Conservation (phyloP, 208 protist species). For the Leishmania braziliensis region DNA sequence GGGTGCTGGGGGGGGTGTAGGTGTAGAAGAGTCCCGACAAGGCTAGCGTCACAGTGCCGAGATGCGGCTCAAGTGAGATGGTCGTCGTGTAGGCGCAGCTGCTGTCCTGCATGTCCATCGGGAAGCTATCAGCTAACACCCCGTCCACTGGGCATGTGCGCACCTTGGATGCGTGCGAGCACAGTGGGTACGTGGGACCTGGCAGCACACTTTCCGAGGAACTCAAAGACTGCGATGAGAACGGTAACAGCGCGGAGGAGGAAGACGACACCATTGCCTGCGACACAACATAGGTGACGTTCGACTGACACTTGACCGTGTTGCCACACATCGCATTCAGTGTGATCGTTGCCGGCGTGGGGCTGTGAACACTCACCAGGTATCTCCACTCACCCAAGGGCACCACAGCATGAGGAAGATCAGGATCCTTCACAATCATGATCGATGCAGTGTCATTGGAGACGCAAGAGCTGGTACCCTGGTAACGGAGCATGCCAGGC, state of each 20-base stretch:
- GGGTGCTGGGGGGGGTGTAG: constrained; percentile 20
- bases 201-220: background rate
- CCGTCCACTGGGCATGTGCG: constrained; percentile 26
- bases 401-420: constrained; percentile 23
- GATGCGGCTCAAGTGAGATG: constrained; percentile 18
- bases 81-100: constrained; percentile 35
- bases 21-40: constrained; percentile 21
- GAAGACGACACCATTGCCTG: background rate
- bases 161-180: constrained; percentile 26
- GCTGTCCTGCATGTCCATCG: constrained; percentile 34
- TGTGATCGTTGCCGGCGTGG: constrained; percentile 31
- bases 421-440: constrained; percentile 17
- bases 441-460: constrained; percentile 9
- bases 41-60: constrained; percentile 29
- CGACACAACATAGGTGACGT: background rate
- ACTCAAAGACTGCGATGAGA: background rate
- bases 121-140: constrained; percentile 23
- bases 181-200: constrained; percentile 11
- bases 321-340: constrained; percentile 42
- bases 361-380: constrained; percentile 26
- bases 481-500: constrained; percentile 7
- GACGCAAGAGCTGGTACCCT: constrained; percentile 17
- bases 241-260: background rate
- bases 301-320: constrained; percentile 42
- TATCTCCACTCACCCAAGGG: constrained; percentile 47